Conservation (phyloP, 345 rosid genomes). For the Diplotaxis tenuifolia region DNA sequence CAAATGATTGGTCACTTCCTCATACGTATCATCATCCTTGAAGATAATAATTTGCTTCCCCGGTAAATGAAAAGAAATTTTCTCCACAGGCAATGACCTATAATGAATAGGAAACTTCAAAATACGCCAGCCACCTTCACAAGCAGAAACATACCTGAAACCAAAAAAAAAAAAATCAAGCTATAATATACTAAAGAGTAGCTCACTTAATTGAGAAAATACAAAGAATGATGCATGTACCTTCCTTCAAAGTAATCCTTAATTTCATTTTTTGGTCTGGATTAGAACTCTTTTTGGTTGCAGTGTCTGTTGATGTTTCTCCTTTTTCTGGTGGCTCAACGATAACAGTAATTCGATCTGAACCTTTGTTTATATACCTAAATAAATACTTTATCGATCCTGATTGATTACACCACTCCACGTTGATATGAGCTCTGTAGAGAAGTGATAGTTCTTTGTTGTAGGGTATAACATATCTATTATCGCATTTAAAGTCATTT, state of each 20-base stretch:
- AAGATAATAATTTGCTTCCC: background rate
- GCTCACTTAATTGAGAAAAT: background rate
- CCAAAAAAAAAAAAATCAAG: no score
- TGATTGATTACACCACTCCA: background rate
- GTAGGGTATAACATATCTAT: background rate
- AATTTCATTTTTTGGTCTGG: background rate
- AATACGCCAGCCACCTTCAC: background rate
- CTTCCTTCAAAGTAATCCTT: background rate
- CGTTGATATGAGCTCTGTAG: background rate
- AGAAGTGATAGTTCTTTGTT: background rate
- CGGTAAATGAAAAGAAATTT: background rate
- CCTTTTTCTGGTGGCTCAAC: background rate
- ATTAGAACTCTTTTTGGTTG: background rate
- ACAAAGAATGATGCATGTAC: background rate
- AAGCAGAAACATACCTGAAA: background rate
- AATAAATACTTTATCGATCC: background rate
- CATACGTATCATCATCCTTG: background rate
- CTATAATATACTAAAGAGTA: no score
- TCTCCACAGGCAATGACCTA: background rate
- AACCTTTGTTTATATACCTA: background rate
- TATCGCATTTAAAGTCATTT: background rate
- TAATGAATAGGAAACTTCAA: background rate
- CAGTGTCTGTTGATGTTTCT: background rate
- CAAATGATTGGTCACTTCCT: background rate
- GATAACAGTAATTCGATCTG: background rate